Conservation (phyloP, 345 rosid species). For the Brassica napus region DNA sequence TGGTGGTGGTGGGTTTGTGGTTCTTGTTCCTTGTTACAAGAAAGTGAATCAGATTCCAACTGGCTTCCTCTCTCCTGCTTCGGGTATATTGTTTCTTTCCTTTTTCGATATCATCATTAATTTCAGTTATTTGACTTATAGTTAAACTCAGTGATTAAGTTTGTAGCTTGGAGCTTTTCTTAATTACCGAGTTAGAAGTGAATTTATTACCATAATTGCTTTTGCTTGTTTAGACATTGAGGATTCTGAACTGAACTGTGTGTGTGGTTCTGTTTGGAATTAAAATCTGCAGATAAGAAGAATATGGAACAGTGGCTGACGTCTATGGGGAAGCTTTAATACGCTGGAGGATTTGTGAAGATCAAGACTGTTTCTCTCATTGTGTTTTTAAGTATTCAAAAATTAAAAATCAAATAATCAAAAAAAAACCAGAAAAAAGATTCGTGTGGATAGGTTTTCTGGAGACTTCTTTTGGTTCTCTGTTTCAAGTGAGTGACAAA, state of each 20-base stretch:
- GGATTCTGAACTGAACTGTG: not conserved
- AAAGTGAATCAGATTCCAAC: slow-evolving; percentile 53
- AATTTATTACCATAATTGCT: not conserved
- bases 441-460: slow-evolving; percentile 37
- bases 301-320: slow-evolving; percentile 62
- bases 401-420: not conserved
- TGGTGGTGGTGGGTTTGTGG: slow-evolving; percentile 60
- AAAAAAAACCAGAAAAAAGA: not conserved
- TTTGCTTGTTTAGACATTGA: not conserved
- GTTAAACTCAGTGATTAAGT: not conserved
- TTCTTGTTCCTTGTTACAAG: slow-evolving; percentile 72
- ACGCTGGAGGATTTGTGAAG: slow-evolving; percentile 24
- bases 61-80: slow-evolving; percentile 41
- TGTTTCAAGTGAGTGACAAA: slow-evolving; percentile 29
- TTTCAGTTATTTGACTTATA: not conserved
- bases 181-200: not conserved
- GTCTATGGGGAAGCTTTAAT: slow-evolving; percentile 53
- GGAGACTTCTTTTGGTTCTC: slow-evolving; percentile 31
- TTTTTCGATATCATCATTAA: not conserved
- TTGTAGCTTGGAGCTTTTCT: not conserved
- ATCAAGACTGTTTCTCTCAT: not conserved
- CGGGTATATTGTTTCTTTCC: slow-evolving; percentile 45
- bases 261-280: not conserved
- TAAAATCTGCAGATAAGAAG: slow-evolving; percentile 50
- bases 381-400: slow-evolving; percentile 18